Evolutionary conservation across 305 asterid species (phyloP).

Genomic region (Fraxinus angustifolia): DNA sequence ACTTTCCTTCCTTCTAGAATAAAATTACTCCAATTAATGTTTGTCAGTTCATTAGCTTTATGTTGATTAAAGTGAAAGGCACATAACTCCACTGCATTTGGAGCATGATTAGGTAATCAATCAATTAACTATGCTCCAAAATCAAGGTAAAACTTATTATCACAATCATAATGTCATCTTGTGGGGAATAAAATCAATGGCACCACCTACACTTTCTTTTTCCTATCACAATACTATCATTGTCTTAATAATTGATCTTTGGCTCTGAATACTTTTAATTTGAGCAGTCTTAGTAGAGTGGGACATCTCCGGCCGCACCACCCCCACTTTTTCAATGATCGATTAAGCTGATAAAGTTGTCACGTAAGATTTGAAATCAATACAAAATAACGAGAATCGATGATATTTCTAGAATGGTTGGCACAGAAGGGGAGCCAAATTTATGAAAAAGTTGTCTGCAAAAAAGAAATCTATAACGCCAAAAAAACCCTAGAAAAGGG

Average conservation of each 20-base stretch:
- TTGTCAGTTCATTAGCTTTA: constrained; percentile 15
- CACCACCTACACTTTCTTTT: background rate
- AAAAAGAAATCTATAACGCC: background rate
- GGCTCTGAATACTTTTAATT: too few species aligned
- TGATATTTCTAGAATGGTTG: background rate
- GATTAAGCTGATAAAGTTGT: background rate
- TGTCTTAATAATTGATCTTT: background rate
- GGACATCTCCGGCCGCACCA: background rate
- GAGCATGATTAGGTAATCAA: constrained; percentile 31
- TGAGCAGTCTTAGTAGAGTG: background rate
- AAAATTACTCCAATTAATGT: background rate
- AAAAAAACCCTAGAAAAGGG: background rate
- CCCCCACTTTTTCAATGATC: background rate
- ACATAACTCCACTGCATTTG: constrained; percentile 48
- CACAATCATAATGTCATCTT: too few species aligned
- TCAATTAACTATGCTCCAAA: background rate
- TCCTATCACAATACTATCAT: background rate
- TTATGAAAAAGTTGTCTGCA: too few species aligned
- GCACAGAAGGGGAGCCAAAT: background rate
- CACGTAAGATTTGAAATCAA: background rate
- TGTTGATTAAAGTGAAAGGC: constrained; percentile 28
- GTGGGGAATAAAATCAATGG: too few species aligned
- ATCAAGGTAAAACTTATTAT: too few species aligned
- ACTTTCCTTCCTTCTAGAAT: background rate
- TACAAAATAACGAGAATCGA: background rate